Percentiles rank a stretch among this genome's conserved stretches.
Conservation (phyloP, 495 filamentous ascomycete species). For the Xeromyces bisporus region DNA sequence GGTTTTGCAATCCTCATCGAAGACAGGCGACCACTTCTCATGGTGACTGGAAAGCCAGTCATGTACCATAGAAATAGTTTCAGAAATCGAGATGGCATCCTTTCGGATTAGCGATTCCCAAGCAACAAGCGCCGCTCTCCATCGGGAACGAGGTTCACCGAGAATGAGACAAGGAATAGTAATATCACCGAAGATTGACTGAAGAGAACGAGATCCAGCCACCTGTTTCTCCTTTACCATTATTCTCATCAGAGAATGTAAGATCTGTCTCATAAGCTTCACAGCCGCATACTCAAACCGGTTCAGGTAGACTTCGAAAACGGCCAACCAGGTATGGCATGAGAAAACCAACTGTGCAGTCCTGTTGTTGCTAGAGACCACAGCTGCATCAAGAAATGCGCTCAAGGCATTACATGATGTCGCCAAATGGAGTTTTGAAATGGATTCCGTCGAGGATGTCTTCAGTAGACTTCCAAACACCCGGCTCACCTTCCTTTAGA, state of each 20-base stretch:
- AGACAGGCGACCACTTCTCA: slow-evolving; percentile 14
- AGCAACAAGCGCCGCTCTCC: slow-evolving; percentile 25
- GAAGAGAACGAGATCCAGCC: slow-evolving; percentile 8
- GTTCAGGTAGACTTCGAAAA: slow-evolving; percentile 56
- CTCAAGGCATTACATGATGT: slow-evolving; percentile 30
- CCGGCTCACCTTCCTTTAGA: slow-evolving; percentile 15
- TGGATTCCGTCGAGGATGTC: slow-evolving; percentile 22
- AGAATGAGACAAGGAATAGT: slow-evolving; percentile 22
- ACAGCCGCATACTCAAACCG: slow-evolving; percentile 58
- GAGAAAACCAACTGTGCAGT: slow-evolving; percentile 29
- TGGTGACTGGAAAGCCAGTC: slow-evolving; percentile 19
- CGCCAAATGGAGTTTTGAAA: slow-evolving; percentile 23
- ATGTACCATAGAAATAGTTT: slow-evolving; percentile 15
- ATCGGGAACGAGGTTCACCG: slow-evolving; percentile 21
- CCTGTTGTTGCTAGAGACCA: slow-evolving; percentile 14
- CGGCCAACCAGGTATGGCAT: slow-evolving; percentile 32
- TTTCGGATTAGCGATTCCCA: slow-evolving; percentile 27
- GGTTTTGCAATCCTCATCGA: slow-evolving; percentile 16
- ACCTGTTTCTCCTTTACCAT: slow-evolving; percentile 31
- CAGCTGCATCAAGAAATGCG: slow-evolving; percentile 30
- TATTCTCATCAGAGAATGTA: slow-evolving; percentile 39
- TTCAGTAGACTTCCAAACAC: slow-evolving; percentile 22
- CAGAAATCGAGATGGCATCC: slow-evolving; percentile 14
- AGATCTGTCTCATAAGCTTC: slow-evolving; percentile 57
- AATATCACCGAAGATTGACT: slow-evolving; percentile 9